Conservation (phyloP, 257 asterid species). For the Agastache rugosa region DNA sequence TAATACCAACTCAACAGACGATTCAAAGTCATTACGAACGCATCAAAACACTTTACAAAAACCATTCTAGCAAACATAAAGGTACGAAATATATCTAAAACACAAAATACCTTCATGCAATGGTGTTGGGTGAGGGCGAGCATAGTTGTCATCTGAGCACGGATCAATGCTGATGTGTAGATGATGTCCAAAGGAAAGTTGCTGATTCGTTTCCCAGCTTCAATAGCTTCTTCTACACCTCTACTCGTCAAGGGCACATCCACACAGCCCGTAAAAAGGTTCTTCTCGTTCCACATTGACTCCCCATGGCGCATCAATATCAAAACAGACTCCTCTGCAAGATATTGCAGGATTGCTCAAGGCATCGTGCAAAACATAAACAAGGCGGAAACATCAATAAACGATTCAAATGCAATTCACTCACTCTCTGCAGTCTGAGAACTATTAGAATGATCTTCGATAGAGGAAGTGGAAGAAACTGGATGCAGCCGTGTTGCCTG, state of each 20-base stretch:
- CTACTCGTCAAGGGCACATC: conserved; percentile 83
- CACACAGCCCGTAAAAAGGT: conserved; percentile 92
- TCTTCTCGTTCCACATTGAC: conserved; percentile 98
- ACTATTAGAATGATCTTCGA: conserved; percentile 5
- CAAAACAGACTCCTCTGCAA: conserved; percentile 70
- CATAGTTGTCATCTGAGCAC: conserved; percentile 97
- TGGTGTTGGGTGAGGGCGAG: conserved; percentile 86
- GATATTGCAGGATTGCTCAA: conserved; percentile 13
- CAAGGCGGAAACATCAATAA: conserved; percentile 17
- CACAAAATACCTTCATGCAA: conserved; percentile 69
- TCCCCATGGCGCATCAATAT: conserved; percentile 89
- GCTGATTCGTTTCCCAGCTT: conserved; percentile 87
- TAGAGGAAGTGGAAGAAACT: conserved; percentile 43
- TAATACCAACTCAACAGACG: conserved; percentile 1
- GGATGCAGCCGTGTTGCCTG: conserved; percentile 36
- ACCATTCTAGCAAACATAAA: not conserved
- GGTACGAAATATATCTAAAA: not conserved
- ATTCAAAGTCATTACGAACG: not conserved
- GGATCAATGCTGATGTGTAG: conserved; percentile 80
- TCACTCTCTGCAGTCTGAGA: conserved; percentile 51
- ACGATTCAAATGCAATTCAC: conserved; percentile 35
- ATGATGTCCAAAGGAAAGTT: conserved; percentile 79
- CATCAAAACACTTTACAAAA: not conserved
- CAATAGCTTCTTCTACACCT: conserved; percentile 91
- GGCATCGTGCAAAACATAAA: conserved; percentile 15